Evolutionary conservation across 2,329 filamentous ascomycete species (phyloP).

Genomic region (Fusarium begoniae): DNA sequence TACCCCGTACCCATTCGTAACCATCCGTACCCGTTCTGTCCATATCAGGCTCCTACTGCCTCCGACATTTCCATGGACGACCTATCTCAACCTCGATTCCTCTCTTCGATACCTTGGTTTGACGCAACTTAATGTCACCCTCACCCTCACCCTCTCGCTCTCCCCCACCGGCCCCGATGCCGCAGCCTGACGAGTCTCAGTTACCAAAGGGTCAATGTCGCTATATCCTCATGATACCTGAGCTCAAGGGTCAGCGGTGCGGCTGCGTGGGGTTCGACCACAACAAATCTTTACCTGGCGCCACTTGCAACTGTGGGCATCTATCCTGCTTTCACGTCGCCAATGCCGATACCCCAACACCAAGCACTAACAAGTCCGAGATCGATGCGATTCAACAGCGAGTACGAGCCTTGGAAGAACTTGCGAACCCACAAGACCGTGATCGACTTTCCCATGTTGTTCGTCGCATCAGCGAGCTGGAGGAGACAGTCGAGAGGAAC

Average conservation of each 20-base stretch:
- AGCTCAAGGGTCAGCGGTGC: constrained; percentile 66
- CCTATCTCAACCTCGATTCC: constrained; percentile 33
- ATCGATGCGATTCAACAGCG: constrained; percentile 43
- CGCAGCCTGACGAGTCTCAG: constrained; percentile 53
- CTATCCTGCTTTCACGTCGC: constrained; percentile 67
- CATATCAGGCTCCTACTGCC: constrained; percentile 30
- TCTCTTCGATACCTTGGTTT: constrained; percentile 36
- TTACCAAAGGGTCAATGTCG: constrained; percentile 68
- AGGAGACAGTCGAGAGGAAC: constrained; percentile 64
- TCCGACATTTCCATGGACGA: constrained; percentile 42
- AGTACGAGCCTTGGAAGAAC: constrained; percentile 48
- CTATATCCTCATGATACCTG: constrained; percentile 65
- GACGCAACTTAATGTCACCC: constrained; percentile 42
- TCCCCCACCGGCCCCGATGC: constrained; percentile 38
- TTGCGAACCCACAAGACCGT: constrained; percentile 42
- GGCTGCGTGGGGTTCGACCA: constrained; percentile 66
- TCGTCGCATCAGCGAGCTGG: constrained; percentile 59
- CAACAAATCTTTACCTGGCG: constrained; percentile 62
- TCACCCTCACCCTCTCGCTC: constrained; percentile 39
- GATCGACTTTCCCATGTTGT: constrained; percentile 53
- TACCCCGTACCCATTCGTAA: neutral
- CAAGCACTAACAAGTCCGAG: constrained; percentile 57
- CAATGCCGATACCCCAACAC: constrained; percentile 57
- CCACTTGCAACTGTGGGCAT: constrained; percentile 67
- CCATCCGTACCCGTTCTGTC: neutral